Evolutionary conservation across 768 basidiomycete species (phyloP).

Genomic region (Chiua virens): DNA sequence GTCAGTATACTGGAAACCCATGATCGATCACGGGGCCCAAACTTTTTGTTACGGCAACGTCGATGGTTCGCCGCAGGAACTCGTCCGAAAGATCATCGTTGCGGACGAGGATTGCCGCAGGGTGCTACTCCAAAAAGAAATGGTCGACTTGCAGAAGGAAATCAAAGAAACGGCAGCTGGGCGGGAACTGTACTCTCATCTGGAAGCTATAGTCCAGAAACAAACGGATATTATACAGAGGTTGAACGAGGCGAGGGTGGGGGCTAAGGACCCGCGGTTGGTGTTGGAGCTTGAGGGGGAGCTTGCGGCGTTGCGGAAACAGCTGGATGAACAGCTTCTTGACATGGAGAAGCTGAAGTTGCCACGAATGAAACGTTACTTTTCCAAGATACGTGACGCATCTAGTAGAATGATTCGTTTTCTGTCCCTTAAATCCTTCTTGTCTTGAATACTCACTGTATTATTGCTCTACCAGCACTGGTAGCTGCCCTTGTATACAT

Average conservation of each 20-base stretch:
- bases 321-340: slow-evolving; percentile 6
- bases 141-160: slow-evolving; percentile 2
- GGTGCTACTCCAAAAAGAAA: slow-evolving; percentile 10
- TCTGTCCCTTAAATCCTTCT: no score
- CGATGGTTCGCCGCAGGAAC: slow-evolving; percentile 3
- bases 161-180: slow-evolving; percentile 10
- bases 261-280: not conserved
- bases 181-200: slow-evolving; percentile 4
- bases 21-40: slow-evolving; percentile 11
- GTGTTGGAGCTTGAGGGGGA: slow-evolving; percentile 9
- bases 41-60: slow-evolving; percentile 6
- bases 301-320: not conserved
- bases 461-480: no score
- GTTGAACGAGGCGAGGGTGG: slow-evolving; percentile 10
- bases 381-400: not conserved
- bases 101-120: not conserved
- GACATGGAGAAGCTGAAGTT: slow-evolving; percentile 13
- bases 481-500: no score
- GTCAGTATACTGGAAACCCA: not conserved
- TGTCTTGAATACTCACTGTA: no score
- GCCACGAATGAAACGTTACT: slow-evolving; percentile 2
- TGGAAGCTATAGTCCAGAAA: slow-evolving; percentile 10
- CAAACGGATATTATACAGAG: slow-evolving; percentile 4
- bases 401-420: no score
- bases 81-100: slow-evolving; percentile 8